Evolutionary conservation across 1,139 yeast genomes (phyloP).

Genomic region (Debaryomyces sp.): DNA sequence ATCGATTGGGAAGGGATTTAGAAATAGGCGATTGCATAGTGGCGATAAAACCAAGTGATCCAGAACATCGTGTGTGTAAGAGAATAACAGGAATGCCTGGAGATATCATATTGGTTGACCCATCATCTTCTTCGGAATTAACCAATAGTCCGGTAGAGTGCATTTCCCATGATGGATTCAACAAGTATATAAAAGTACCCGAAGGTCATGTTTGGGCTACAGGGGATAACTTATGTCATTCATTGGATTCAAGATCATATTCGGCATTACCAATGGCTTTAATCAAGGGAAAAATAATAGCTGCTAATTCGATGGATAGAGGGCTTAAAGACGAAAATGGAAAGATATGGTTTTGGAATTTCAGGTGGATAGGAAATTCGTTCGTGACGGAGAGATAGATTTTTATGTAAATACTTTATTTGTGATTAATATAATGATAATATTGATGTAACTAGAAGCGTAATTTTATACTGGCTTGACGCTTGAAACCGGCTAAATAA

Average conservation of each 20-base stretch:
- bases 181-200: conserved; percentile 69
- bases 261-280: conserved; percentile 87
- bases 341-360: conserved; percentile 50
- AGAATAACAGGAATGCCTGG: conserved; percentile 97
- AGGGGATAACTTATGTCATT: conserved; percentile 87
- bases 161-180: conserved; percentile 46
- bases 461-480: neutral
- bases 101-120: conserved; percentile 78
- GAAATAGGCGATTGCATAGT: conserved; percentile 86
- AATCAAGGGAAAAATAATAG: conserved; percentile 85
- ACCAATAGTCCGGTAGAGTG: conserved; percentile 40
- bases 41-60: conserved; percentile 89
- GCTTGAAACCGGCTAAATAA: neutral
- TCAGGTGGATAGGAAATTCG: conserved; percentile 55
- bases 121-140: conserved; percentile 60
- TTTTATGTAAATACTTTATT: neutral
- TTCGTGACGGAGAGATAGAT: conserved; percentile 23
- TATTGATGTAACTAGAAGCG: neutral
- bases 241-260: conserved; percentile 89
- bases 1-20: conserved; percentile 60
- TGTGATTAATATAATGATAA: neutral
- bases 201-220: conserved; percentile 97
- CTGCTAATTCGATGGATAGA: conserved; percentile 51
- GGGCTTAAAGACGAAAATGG: conserved; percentile 31
- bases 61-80: conserved; percentile 84